phyloP scores from a whole-genome alignment of 164 flowering plant genomes.

The Nymphaea thermarum region DNA sequence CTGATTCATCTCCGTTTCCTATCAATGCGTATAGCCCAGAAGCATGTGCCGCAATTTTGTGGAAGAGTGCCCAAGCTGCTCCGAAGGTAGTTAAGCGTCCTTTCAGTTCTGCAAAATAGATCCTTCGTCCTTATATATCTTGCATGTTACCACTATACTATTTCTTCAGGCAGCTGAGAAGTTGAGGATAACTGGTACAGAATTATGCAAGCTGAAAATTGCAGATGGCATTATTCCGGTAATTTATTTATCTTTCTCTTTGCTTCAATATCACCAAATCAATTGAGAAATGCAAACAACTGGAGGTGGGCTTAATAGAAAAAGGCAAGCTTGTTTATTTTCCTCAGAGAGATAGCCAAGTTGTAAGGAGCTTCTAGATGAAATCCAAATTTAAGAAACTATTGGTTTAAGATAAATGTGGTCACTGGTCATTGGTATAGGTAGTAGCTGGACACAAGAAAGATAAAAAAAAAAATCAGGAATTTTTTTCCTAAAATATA shows the following conservation, averaged over 20 bases:
- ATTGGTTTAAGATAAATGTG: too few relatives aligned
- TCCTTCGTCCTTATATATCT: not conserved
- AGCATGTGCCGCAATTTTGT: constrained; percentile 96
- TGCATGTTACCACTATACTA: not conserved
- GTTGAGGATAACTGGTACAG: constrained; percentile 75
- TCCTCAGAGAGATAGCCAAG: too few relatives aligned
- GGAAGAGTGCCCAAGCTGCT: constrained; percentile 80
- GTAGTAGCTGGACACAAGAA: too few relatives aligned
- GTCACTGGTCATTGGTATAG: too few relatives aligned
- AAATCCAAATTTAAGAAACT: too few relatives aligned
- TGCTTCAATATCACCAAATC: too few relatives aligned
- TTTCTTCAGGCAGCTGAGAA: constrained; percentile 82
- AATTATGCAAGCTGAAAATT: constrained; percentile 58
- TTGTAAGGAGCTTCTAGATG: too few relatives aligned
- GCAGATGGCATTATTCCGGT: constrained; percentile 92
- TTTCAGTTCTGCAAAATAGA: not conserved
- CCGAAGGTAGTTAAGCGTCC: constrained; percentile 55
- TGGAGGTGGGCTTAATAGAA: too few relatives aligned
- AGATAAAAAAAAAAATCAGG: too few relatives aligned
- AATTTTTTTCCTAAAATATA: too few relatives aligned
- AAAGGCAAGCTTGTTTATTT: too few relatives aligned
- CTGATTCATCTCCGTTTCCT: not conserved
- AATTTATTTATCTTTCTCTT: constrained; percentile 10
- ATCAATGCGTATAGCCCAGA: constrained; percentile 57
- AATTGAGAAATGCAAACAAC: too few relatives aligned